Base-by-base conservation (phyloP, 208 protist species). In the Tritrichomonas musculus region DNA sequence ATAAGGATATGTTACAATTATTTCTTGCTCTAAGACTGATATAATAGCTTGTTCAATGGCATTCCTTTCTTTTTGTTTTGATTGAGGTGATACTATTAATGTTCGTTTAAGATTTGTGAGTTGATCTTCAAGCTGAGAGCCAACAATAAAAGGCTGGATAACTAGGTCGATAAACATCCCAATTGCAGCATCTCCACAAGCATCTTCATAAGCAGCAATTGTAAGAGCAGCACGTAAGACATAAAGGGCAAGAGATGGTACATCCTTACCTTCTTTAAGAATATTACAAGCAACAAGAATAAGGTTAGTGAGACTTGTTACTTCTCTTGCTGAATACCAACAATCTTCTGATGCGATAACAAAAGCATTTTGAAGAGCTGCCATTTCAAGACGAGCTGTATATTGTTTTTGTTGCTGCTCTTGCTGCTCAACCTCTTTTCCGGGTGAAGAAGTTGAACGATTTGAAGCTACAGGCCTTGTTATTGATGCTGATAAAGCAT, bases 201-300 rank as follows among this genome's bases (percentile, higher is more conserved):
- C 77, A 57, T 88, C 77, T 53, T 53, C 77, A 27, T 88, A 88
- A 33, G 77, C 77, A 30, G 77, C 77, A 20, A 88, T 88, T 20
- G 41, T 47, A 39, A 88, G 4, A 33, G 77, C 77, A 57, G 47
- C 41, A 20, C 30, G 53, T 50, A 88, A 88, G n/a, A 88, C n/a
- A 27, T 88, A 88, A 33, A 88, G 17, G 9, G 77, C 41, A 39
- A 44, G 20, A 36, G 33, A 14, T 50, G 73, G 73, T n/a, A 82
- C 53, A 22, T 60, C 53, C 17, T 22, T 17, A 17, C 53, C 53
- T 22, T 17, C 11, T 60, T 60, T 60, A 5, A 60, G 53, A 5
- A 60, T 60, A 17, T 60, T 60, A 17, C 53, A 60, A 60, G 17
- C 17, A 22, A 17, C 17, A 17, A 60, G 17, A 60, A 60, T 22